A percentile compares a stretch with the other conserved stretches of the same genome.
Evolutionary conservation across 371 early-diverging fungal genomes (phyloP).

Genomic region (Aphelidium insulamus): DNA sequence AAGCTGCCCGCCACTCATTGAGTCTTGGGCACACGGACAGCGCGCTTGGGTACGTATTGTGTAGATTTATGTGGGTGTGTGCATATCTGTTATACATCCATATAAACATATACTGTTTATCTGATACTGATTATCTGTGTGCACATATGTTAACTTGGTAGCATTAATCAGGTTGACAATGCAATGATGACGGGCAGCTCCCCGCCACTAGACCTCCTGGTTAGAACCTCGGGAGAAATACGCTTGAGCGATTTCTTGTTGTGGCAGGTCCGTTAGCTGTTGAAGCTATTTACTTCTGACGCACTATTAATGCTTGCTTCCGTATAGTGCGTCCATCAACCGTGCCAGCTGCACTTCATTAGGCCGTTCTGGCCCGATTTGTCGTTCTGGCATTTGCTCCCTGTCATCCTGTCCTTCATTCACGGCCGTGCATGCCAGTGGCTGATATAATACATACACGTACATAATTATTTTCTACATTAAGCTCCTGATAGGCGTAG

Average conservation of each 20-base stretch:
- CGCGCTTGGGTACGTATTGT: too few relatives aligned
- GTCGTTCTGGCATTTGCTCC: slow-evolving; percentile 57
- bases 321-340: slow-evolving; percentile 18
- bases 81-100: not conserved
- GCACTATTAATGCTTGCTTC: not conserved
- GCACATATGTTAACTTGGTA: not conserved
- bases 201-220: slow-evolving; percentile 75
- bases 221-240: slow-evolving; percentile 92
- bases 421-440: too few relatives aligned
- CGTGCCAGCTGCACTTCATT: slow-evolving; percentile 64
- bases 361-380: slow-evolving; percentile 88
- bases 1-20: slow-evolving; percentile 2
- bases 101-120: not conserved
- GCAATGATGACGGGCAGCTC: slow-evolving; percentile 40
- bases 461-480: too few relatives aligned
- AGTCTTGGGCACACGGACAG: not conserved
- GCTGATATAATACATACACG: too few relatives aligned
- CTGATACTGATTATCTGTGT: not conserved
- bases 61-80: too few relatives aligned
- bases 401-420: slow-evolving; percentile 50
- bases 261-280: slow-evolving; percentile 45
- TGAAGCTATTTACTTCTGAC: not conserved
- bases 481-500: too few relatives aligned
- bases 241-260: slow-evolving; percentile 93
- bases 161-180: slow-evolving; percentile 23